phyloP scores from a whole-genome alignment of 2,329 filamentous ascomycete genomes.

The Neonectria faginata region DNA sequence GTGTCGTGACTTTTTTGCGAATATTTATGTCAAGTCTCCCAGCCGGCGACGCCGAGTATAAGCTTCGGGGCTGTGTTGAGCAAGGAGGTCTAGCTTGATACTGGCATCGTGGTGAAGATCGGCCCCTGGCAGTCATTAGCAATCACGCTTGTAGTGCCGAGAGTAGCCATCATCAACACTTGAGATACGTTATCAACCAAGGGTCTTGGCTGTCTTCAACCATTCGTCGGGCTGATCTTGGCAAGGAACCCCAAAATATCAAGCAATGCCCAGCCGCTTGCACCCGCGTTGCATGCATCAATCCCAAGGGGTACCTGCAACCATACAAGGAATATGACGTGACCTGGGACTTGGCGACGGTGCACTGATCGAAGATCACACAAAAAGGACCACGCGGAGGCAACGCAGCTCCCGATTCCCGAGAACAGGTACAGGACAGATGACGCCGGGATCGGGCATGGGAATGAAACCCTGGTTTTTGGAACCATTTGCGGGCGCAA shows the following conservation, averaged over 20 bases:
- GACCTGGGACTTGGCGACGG: background rate
- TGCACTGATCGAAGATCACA: background rate
- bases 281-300: background rate
- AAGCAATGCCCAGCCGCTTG: slow-evolving; percentile 1
- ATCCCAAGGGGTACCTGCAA: background rate
- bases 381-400: background rate
- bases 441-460: background rate
- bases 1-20: background rate
- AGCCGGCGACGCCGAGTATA: background rate
- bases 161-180: background rate
- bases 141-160: background rate
- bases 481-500: slow-evolving; percentile 8
- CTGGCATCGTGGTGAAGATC: background rate
- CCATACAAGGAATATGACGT: background rate
- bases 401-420: background rate
- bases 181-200: background rate
- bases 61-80: background rate
- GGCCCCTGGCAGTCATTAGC: background rate
- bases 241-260: background rate
- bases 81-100: background rate
- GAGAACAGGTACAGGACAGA: background rate
- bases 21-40: background rate
- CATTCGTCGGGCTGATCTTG: background rate
- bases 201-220: background rate
- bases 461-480: background rate